These are phyloP conservation scores for Talaromyces thailandensis DNA, from an alignment of 495 filamentous ascomycete species.

Conservation along the genomic window DNA sequence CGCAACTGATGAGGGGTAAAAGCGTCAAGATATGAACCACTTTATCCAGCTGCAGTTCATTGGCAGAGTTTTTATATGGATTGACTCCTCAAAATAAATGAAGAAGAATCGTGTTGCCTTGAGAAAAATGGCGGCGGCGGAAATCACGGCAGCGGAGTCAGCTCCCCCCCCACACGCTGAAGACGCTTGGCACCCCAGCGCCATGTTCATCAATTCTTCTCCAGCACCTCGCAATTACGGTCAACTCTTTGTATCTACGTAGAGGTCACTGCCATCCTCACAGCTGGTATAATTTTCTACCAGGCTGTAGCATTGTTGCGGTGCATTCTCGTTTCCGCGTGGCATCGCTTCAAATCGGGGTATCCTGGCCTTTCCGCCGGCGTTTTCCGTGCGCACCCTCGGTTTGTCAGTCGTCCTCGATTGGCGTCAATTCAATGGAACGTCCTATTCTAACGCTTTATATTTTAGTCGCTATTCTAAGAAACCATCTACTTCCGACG, in stretches of 20 bases:
- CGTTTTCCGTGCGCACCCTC: neutral
- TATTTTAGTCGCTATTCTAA: neutral
- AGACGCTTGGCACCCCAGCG: neutral
- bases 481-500: neutral
- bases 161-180: neutral
- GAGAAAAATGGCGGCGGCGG: neutral
- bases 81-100: neutral
- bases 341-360: neutral
- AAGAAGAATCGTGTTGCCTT: neutral
- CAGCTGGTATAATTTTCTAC: neutral
- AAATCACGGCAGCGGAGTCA: neutral
- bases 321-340: neutral
- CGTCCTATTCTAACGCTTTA: neutral
- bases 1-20: neutral
- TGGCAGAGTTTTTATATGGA: neutral
- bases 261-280: neutral
- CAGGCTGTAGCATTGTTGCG: neutral
- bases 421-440: neutral
- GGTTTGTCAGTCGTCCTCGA: neutral
- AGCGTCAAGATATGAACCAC: neutral
- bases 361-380: neutral
- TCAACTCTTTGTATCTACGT: neutral
- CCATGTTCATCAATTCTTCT: neutral
- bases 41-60: neutral
- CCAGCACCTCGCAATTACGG: neutral